Base-by-base conservation (phyloP, 2,329 filamentous ascomycete genomes). In the Cryphonectria radicalis region DNA sequence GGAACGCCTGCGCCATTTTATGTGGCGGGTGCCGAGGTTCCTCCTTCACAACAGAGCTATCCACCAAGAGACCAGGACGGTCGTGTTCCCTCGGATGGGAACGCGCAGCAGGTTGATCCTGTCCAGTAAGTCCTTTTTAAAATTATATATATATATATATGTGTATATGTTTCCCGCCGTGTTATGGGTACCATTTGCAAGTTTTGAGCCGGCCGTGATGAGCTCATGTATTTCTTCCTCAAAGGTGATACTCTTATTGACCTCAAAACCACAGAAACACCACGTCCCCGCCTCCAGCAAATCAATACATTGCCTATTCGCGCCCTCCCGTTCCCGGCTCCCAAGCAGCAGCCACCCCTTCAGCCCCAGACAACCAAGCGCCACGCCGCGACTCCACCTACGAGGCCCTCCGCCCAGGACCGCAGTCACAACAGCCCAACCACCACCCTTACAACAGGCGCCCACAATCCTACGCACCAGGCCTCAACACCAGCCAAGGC, bases 1-100 rank as follows among this genome's bases (percentile, higher is more conserved):
- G 84, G 83, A 42, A 83, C 83, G 5, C 83, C 86, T 17, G 87
- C 89, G 14, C 89, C 90, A 3, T 93, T 92, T 77, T 93, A 93
- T 77, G 83, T 91, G 63, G 88, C 89, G 69, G 90, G 90, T 60
- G 78, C 85, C 62, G 87, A 89, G 73, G 83, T 88, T 25, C 84
- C 76, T 66, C n/a, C 74, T 53, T 50, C 73, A 62, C 81, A 81
- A 67, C 85, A 86, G 72, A 82, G 84, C 71, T 87, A 88, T 72
- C 85, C 88, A 5, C 86, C 84, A 28, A 82, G 84, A 73, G 85
- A 88, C 42, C 82, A 85, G 70, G 84, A 84, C 46, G 84, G 87
- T 60, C 83, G 85, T 28, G 78, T 86, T 73, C 83, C 84, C 3
- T 81, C 84, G 10, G 82, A 79, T 73, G 82, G 85, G 70, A 83